Conservation (phyloP, 2,329 filamentous ascomycete genomes). For the Aureobasidium sp. region DNA sequence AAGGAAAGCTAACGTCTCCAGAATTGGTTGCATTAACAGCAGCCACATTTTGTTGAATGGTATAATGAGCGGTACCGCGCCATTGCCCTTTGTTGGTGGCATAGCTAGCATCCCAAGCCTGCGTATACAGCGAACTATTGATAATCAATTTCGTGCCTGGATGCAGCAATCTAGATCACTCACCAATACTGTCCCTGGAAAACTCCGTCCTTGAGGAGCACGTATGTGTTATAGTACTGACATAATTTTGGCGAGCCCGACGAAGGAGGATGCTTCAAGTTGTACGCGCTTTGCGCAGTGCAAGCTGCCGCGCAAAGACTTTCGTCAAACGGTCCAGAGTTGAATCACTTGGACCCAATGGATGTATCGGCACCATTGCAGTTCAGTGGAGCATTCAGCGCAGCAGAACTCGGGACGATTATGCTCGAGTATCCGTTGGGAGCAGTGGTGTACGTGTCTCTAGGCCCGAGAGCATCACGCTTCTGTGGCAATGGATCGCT, state of each 20-base stretch:
- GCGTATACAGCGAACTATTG: slow-evolving; percentile 16
- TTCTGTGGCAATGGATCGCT: too few relatives aligned
- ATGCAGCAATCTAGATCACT: too few relatives aligned
- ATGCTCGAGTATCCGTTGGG: too few relatives aligned
- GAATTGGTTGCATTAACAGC: not conserved
- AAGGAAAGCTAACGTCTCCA: not conserved
- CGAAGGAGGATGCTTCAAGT: slow-evolving; percentile 15
- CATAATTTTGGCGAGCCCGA: not conserved
- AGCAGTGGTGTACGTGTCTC: too few relatives aligned
- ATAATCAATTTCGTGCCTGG: too few relatives aligned
- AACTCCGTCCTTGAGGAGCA: not conserved
- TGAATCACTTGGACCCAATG: slow-evolving; percentile 24
- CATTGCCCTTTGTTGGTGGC: slow-evolving; percentile 19
- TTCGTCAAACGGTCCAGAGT: slow-evolving; percentile 25
- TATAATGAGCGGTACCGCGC: slow-evolving; percentile 11
- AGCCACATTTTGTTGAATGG: slow-evolving; percentile 9
- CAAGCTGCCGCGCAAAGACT: slow-evolving; percentile 26
- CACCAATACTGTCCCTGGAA: not conserved
- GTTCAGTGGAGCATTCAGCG: slow-evolving; percentile 24
- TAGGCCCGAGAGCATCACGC: too few relatives aligned
- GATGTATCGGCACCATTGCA: slow-evolving; percentile 22
- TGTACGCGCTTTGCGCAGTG: slow-evolving; percentile 17
- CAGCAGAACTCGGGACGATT: not conserved
- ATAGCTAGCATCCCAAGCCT: slow-evolving; percentile 14
- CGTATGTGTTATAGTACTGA: not conserved